These are phyloP conservation scores for Mycena filopes DNA, from an alignment of 768 basidiomycete species.

Conservation along the genomic window DNA sequence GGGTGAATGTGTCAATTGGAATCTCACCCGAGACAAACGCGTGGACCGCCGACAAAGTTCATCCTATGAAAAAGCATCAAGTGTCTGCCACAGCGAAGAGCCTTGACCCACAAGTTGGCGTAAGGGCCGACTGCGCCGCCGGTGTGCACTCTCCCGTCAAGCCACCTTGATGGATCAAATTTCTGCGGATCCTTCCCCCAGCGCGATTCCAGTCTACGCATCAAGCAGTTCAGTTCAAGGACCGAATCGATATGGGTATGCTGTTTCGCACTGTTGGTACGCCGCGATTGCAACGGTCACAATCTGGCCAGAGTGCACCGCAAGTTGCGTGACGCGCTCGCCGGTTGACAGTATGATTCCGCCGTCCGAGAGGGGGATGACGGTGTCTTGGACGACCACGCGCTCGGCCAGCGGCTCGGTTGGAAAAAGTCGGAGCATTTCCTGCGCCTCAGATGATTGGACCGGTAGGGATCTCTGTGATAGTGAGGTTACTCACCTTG, in stretches of 20 bases:
- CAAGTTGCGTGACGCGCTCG: background rate
- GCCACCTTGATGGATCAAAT: conserved; percentile 22
- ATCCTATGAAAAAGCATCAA: background rate
- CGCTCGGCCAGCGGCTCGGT: conserved; percentile 13
- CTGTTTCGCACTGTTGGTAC: conserved; percentile 22
- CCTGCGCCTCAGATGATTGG: background rate
- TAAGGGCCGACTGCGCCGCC: conserved; percentile 20
- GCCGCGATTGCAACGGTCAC: background rate
- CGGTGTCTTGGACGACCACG: background rate
- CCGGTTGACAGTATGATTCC: conserved; percentile 1
- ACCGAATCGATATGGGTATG: background rate
- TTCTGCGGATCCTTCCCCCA: conserved; percentile 20
- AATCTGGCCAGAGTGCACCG: conserved; percentile 16
- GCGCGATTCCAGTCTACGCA: conserved; percentile 1
- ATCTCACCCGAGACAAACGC: conserved; percentile 12
- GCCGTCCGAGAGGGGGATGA: conserved; percentile 5
- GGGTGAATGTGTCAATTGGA: too few relatives aligned
- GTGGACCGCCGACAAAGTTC: conserved; percentile 24
- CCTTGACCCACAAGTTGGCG: conserved; percentile 22
- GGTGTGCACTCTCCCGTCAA: background rate
- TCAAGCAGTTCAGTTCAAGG: background rate
- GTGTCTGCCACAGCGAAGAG: background rate
- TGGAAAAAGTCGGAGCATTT: conserved; percentile 25
- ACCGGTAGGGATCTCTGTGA: background rate
- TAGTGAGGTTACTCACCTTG: conserved; percentile 6